A percentile compares a stretch with the other conserved stretches of the same genome.
phyloP scores from a whole-genome alignment of 2,329 filamentous ascomycete species.

The Graphilbum ipis-grandicollis region DNA sequence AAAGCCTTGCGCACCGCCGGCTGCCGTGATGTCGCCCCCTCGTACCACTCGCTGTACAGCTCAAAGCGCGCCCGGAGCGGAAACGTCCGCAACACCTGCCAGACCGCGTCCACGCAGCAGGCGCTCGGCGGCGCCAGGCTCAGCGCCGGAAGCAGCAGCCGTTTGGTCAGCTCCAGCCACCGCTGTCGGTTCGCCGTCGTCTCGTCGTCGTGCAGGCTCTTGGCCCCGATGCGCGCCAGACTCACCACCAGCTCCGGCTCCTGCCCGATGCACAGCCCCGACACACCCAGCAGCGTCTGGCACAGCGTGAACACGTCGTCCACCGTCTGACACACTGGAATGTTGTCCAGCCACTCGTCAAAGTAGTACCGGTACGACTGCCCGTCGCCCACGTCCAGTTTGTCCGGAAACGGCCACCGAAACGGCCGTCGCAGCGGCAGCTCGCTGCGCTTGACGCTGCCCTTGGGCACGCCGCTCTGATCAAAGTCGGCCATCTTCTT shows the following conservation, averaged over 20 bases:
- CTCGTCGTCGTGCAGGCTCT: conserved; percentile 52
- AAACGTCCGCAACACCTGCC: conserved; percentile 64
- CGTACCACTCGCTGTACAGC: conserved; percentile 89
- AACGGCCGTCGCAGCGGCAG: conserved; percentile 48
- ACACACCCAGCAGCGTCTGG: conserved; percentile 65
- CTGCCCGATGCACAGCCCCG: conserved; percentile 77
- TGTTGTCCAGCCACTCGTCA: conserved; percentile 90
- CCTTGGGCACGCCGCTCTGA: conserved; percentile 51
- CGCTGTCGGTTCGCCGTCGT: conserved; percentile 55
- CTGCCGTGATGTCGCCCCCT: conserved; percentile 56
- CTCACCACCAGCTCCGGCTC: conserved; percentile 66
- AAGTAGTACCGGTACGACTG: conserved; percentile 88
- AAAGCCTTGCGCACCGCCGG: conserved; percentile 69
- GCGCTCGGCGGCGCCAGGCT: conserved; percentile 77
- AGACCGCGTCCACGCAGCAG: conserved; percentile 71
- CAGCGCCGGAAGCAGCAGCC: conserved; percentile 72
- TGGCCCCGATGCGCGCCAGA: conserved; percentile 66
- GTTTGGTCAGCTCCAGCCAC: conserved; percentile 73
- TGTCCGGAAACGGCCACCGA: conserved; percentile 73
- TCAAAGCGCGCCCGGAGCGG: conserved; percentile 62
- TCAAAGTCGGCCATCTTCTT: conserved; percentile 36
- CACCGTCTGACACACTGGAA: conserved; percentile 77
- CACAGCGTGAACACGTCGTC: conserved; percentile 85
- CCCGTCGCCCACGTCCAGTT: conserved; percentile 55
- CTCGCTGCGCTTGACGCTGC: conserved; percentile 43